Conservation (phyloP, 179 eudicot species). For the Camellia oleifera region DNA sequence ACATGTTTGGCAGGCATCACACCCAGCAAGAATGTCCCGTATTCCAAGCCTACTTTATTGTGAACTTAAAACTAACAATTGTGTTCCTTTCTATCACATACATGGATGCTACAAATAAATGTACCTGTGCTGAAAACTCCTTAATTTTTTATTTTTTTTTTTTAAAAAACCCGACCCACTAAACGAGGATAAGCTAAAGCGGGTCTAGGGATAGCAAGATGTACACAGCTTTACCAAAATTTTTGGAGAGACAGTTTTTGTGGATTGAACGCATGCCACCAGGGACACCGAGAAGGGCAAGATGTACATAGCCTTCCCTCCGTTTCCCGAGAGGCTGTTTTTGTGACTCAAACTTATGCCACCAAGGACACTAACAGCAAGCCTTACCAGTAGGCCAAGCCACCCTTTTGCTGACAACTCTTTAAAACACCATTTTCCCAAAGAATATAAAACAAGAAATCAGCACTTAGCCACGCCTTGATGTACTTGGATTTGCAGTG, state of each 20-base stretch:
- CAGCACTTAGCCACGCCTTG: neutral
- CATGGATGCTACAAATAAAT: conserved; percentile 10
- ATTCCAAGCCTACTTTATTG: neutral
- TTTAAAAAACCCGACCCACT: too few relatives aligned
- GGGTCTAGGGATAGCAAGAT: too few relatives aligned
- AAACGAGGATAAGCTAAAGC: too few relatives aligned
- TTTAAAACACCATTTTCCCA: neutral
- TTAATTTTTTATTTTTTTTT: neutral
- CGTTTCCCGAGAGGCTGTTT: too few relatives aligned
- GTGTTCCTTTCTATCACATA: neutral
- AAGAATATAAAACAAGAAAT: neutral
- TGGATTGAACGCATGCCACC: too few relatives aligned
- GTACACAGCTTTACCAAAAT: too few relatives aligned
- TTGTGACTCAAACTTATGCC: too few relatives aligned
- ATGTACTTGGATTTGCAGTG: neutral
- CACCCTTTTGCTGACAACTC: neutral
- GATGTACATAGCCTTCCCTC: too few relatives aligned
- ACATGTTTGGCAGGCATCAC: neutral
- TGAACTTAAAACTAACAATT: neutral
- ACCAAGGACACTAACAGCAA: too few relatives aligned
- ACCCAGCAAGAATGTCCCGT: neutral
- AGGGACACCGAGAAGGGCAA: too few relatives aligned
- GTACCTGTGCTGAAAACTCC: neutral
- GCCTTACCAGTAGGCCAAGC: too few relatives aligned
- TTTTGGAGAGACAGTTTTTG: too few relatives aligned